Evolutionary conservation across 192 early-diverging fungal genomes (phyloP).

Genomic region (Entophlyctis helioformis): DNA sequence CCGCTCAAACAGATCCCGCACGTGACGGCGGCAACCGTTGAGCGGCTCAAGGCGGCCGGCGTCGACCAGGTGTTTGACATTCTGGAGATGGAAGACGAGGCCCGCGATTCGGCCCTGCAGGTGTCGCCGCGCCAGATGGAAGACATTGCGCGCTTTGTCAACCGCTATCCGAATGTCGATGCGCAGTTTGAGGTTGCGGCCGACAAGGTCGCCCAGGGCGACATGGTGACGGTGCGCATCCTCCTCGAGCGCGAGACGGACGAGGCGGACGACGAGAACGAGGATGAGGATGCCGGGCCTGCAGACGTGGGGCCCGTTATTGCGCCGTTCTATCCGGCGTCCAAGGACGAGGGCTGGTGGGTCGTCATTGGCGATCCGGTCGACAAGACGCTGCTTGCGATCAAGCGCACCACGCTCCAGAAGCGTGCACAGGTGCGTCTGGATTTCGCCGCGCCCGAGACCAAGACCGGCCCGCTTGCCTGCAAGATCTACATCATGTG

Average conservation of each 20-base stretch:
- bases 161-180: slow-evolving; percentile 90
- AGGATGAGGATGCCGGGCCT: slow-evolving; percentile 23
- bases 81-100: slow-evolving; percentile 86
- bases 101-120: slow-evolving; percentile 48
- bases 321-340: slow-evolving; percentile 83
- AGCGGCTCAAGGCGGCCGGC: slow-evolving; percentile 51
- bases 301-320: slow-evolving; percentile 63
- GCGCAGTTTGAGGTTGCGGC: slow-evolving; percentile 57
- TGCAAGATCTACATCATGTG: slow-evolving; percentile 87
- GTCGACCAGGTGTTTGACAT: slow-evolving; percentile 87
- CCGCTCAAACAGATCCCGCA: slow-evolving; percentile 87
- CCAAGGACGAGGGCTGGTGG: slow-evolving; percentile 97
- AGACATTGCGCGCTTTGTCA: slow-evolving; percentile 77
- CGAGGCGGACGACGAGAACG: slow-evolving; percentile 61
- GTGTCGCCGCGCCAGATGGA: slow-evolving; percentile 54
- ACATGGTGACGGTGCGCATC: slow-evolving; percentile 54
- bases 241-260: slow-evolving; percentile 73
- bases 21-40: slow-evolving; percentile 59
- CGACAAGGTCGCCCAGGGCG: slow-evolving; percentile 43
- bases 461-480: slow-evolving; percentile 21
- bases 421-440: slow-evolving; percentile 49
- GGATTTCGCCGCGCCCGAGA: slow-evolving; percentile 72
- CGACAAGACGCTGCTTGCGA: slow-evolving; percentile 67
- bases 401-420: slow-evolving; percentile 75
- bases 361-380: slow-evolving; percentile 76